Base-by-base conservation (phyloP, 352 stramenopile species). In the Aphanomyces cochlioides region DNA sequence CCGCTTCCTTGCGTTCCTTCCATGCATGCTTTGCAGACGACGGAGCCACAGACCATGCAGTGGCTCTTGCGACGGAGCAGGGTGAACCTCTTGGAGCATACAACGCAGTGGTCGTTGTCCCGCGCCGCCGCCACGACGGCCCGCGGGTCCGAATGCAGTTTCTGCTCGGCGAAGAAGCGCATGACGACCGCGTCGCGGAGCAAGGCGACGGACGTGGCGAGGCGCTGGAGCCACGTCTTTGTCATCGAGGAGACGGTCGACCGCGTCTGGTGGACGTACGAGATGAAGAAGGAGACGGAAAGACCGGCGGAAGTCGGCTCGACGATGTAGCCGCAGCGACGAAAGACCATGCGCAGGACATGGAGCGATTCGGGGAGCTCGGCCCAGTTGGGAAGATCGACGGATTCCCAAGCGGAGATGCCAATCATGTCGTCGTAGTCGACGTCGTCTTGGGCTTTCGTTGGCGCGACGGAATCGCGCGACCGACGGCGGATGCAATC, bases 391-490 rank as follows among this genome's bases (percentile, higher is more conserved):
- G 63, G 43, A 17, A 94, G 76, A 60, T 94, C 84, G 56, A 94
- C 88, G 38, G 81, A 90, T 56, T 94, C 87, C 87, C 87, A 94
- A 74, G 92, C 80, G 28, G 85, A 90, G 19, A 84, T 83, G 7
- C 83, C 87, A 41, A 88, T 73, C 4, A 38, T 68, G 43, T 53
- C 45, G 45, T 2, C n/a, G n/a, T n/a, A n/a, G n/a, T 15, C 13
- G 15, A 36, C 15, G 21, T 19, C 15, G 17, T 58, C 50, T 15
- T 15, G 7, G 15, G 48, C 8, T 12, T 36, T 8, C 1, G 21
- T 28, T 1, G 17, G 17, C 19, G 50, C 15, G 15, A 19, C 15
- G 8, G 15, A 7, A 8, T 8, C 21, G 15, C 50, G 50, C 15
- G 15, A 37, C 17, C 50, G 21, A 37, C 50, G 7, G 8, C 7